A percentile compares a stretch with the other conserved stretches of the same genome.
These are phyloP conservation scores for Arabis alpina DNA, from an alignment of 345 rosid species.

Conservation along the genomic window DNA sequence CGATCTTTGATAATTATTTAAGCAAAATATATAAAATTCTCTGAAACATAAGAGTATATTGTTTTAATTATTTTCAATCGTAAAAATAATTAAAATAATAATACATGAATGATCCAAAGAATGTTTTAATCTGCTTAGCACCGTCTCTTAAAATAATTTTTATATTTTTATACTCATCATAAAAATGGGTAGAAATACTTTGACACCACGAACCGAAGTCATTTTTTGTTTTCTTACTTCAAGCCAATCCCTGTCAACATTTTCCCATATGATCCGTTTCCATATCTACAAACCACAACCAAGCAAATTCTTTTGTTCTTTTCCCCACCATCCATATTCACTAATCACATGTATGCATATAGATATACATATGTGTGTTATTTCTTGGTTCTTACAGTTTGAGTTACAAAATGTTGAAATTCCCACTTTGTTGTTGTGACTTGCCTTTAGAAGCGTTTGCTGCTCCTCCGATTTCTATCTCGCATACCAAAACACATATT, in stretches of 20 bases:
- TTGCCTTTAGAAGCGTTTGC: conserved; percentile 23
- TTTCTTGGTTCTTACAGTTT: conserved; percentile 6
- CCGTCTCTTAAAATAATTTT: background rate
- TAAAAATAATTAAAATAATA: no score
- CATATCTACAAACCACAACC: conserved; percentile 40
- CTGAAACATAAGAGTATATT: no score
- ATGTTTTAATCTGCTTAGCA: no score
- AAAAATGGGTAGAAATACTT: no score
- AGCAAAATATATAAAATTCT: no score
- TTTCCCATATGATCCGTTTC: conserved; percentile 30
- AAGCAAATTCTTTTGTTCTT: conserved; percentile 16
- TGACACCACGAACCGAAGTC: no score
- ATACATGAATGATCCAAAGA: no score
- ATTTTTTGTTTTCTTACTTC: no score
- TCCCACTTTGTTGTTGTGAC: conserved; percentile 30
- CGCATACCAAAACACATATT: conserved; percentile 15
- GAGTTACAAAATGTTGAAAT: conserved; percentile 38
- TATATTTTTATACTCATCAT: no score
- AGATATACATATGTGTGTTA: background rate
- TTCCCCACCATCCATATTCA: conserved; percentile 25
- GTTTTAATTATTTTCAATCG: no score
- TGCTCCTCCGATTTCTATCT: background rate
- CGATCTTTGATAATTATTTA: no score
- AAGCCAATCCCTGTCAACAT: background rate
- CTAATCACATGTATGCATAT: background rate